Evolutionary conservation across 306 rosid species (phyloP).

Genomic region (Acacia confusa): DNA sequence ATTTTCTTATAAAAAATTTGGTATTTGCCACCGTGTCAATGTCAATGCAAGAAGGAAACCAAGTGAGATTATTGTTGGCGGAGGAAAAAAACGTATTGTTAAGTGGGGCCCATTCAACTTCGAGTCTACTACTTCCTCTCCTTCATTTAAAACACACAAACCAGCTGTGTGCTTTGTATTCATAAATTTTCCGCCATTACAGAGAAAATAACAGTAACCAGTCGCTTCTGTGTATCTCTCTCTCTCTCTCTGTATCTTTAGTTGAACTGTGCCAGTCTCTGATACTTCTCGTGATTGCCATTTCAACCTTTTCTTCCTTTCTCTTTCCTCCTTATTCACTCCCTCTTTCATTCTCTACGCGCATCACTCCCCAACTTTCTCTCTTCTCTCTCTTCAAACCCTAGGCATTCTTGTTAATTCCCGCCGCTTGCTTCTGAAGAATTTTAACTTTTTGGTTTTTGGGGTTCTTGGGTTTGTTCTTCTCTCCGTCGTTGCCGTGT

Average conservation of each 20-base stretch:
- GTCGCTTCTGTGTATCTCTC: neutral
- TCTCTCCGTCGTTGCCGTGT: constrained; percentile 1
- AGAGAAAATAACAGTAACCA: constrained; percentile 30
- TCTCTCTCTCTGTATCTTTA: constrained; percentile 7
- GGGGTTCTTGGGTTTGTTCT: neutral
- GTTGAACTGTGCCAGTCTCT: constrained; percentile 36
- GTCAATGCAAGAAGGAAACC: neutral
- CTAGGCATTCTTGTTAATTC: constrained; percentile 28
- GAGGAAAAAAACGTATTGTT: neutral
- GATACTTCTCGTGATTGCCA: constrained; percentile 68
- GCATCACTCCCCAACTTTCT: neutral
- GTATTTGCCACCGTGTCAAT: neutral
- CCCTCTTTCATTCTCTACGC: constrained; percentile 11
- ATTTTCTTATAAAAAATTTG: too few relatives aligned
- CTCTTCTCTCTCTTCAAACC: constrained; percentile 30
- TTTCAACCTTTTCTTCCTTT: constrained; percentile 38
- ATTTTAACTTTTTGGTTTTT: neutral
- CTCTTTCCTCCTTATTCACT: constrained; percentile 56
- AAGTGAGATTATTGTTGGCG: neutral
- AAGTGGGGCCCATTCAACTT: neutral
- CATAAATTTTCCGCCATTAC: constrained; percentile 41
- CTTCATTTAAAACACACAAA: neutral
- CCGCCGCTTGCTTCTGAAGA: constrained; percentile 1
- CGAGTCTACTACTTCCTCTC: neutral
- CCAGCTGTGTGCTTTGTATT: neutral